A percentile compares a stretch with the other conserved stretches of the same genome.
These are phyloP conservation scores for Polysphondylium violaceum DNA, from an alignment of 78 protist genomes.

Conservation along the genomic window DNA sequence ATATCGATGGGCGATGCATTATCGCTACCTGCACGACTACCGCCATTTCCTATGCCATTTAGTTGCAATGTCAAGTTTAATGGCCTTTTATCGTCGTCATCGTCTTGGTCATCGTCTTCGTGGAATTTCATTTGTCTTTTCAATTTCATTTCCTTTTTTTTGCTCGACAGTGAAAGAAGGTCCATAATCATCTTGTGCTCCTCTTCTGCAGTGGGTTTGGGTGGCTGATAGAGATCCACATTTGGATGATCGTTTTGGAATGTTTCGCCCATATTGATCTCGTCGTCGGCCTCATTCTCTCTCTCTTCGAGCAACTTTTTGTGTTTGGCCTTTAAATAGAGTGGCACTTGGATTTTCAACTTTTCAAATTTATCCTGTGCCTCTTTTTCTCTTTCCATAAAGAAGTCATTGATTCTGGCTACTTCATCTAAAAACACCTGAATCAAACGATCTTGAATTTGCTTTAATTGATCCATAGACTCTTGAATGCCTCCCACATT, in stretches of 20 bases:
- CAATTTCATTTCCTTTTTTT: no score
- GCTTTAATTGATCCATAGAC: constrained; percentile 11
- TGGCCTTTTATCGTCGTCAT: constrained; percentile 1
- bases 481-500: no score
- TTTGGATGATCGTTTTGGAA: no score
- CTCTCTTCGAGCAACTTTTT: background rate
- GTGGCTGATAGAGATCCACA: background rate
- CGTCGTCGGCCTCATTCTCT: constrained; percentile 12
- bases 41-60: no score
- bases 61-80: no score
- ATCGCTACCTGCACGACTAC: no score
- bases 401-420: constrained; percentile 45
- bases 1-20: no score
- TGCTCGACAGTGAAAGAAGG: no score
- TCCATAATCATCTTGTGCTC: background rate
- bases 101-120: constrained; percentile 7
- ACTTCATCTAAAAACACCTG: constrained; percentile 20
- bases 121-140: constrained; percentile 7
- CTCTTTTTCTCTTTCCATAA: constrained; percentile 57
- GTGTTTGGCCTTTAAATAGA: constrained; percentile 5
- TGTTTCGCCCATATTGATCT: background rate
- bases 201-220: background rate
- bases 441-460: constrained; percentile 34
- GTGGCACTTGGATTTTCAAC: constrained; percentile 33
- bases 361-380: constrained; percentile 49